Conservation (phyloP, 169 alveolate genomes). For the Eimeria falciformis region DNA sequence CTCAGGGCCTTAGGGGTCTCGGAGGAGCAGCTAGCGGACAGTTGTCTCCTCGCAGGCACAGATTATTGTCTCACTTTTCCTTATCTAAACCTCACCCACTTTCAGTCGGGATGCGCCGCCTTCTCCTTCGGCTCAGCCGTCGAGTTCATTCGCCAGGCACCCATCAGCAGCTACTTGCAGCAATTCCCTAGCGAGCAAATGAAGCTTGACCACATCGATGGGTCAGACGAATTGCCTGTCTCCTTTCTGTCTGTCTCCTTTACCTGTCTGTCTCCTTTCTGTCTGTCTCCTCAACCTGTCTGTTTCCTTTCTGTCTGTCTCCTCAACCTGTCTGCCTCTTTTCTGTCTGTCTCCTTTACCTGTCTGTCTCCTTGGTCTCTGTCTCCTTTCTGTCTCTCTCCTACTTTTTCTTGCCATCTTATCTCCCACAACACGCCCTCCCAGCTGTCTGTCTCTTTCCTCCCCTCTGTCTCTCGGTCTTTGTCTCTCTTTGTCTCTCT, state of each 20-base stretch:
- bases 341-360: neutral
- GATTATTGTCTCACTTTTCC: slow-evolving; percentile 79
- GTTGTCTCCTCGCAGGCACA: slow-evolving; percentile 80
- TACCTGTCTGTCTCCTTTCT: too few relatives aligned
- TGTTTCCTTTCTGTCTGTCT: neutral
- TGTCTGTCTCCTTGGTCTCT: neutral
- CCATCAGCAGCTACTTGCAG: slow-evolving; percentile 63
- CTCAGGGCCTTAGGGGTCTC: slow-evolving; percentile 51
- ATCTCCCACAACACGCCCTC: neutral
- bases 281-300: too few relatives aligned
- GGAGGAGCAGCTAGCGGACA: slow-evolving; percentile 76
- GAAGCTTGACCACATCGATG: slow-evolving; percentile 66
- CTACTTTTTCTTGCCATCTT: neutral
- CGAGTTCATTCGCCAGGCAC: slow-evolving; percentile 40
- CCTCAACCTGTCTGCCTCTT: neutral
- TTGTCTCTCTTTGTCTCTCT: too few relatives aligned
- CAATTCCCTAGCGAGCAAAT: slow-evolving; percentile 58
- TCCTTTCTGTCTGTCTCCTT: too few relatives aligned
- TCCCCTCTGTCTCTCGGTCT: too few relatives aligned
- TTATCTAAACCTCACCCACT: slow-evolving; percentile 70
- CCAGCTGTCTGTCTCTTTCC: neutral
- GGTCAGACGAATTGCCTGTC: neutral
- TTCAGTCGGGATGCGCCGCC: slow-evolving; percentile 27
- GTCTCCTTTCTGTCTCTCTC: too few relatives aligned
- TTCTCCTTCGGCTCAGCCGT: slow-evolving; percentile 39